Evolutionary conservation across 139 green algal genomes (phyloP).

Genomic region (Pseudopediastrum boryanum): DNA sequence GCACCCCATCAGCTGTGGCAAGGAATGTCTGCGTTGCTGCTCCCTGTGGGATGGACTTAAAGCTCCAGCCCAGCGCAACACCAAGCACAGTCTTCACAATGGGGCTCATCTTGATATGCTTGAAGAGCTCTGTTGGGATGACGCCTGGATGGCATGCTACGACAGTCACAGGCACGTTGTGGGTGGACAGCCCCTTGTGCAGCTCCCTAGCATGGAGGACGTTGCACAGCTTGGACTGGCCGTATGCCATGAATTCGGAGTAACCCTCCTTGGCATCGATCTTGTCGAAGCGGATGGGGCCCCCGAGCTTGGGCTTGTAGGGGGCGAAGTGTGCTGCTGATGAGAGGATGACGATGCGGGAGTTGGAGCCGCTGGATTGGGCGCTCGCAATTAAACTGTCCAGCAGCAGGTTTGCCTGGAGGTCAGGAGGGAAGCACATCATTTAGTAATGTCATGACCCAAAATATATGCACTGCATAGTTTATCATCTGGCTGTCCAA

Average conservation of each 20-base stretch:
- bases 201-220: constrained; percentile 58
- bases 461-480: too few relatives aligned
- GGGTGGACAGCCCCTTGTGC: constrained; percentile 29
- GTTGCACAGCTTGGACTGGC: constrained; percentile 67
- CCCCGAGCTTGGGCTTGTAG: constrained; percentile 6
- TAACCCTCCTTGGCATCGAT: constrained; percentile 30
- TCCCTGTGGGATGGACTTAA: constrained; percentile 38
- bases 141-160: constrained; percentile 42
- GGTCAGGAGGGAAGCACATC: too few relatives aligned
- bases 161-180: background rate
- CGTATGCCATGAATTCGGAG: constrained; percentile 22
- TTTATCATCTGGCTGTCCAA: too few relatives aligned
- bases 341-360: constrained; percentile 22
- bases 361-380: constrained; percentile 18
- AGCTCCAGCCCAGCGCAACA: background rate
- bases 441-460: too few relatives aligned
- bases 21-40: constrained; percentile 44
- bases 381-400: too few relatives aligned
- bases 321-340: constrained; percentile 31
- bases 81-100: background rate
- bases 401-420: too few relatives aligned
- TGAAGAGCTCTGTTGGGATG: constrained; percentile 27
- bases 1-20: constrained; percentile 12
- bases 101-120: constrained; percentile 2
- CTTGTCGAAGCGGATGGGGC: constrained; percentile 10